Evolutionary conservation across 352 stramenopile genomes (phyloP), one percentile per base, ranked within the genome.

Genomic region (Thalassiosira delicatula): DNA sequence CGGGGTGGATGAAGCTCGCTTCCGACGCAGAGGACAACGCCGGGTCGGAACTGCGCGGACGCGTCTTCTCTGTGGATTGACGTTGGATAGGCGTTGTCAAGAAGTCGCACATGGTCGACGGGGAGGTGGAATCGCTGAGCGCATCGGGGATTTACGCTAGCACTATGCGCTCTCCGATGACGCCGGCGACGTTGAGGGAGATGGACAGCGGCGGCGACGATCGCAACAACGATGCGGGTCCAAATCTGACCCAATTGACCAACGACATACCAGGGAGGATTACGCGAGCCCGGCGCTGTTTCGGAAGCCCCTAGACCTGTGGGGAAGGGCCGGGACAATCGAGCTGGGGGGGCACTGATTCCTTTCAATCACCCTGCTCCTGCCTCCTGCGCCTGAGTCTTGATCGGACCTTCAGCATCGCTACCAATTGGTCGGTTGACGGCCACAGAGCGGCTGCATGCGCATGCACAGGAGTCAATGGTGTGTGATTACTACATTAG

Each of bases 211-310:
- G 17, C 37, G 37, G 23, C 11, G n/a, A 72, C 37, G 30, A 79
- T 42, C 60, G n/a, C n/a, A n/a, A n/a, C n/a, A n/a, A 88, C 63
- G 87, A 72, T 49, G 87, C 85, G 1, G 91, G 90, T 62, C 90
- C 49, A 88, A 79, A 56, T 70, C 76, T 7, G 79, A 90, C 56
- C 76, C 79, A n/a, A n/a, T n/a, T n/a, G n/a, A n/a, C n/a, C n/a
- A n/a, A n/a, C n/a, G n/a, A 0, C 89, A 89, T 33, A 81, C 73
- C 9, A 42, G 33, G 51, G n/a, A 70, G 5, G 88, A 92, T 69
- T 92, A 87, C 62, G 56, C 69, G 21, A 81, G 62, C 53, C 83
- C 85, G n/a, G n/a, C 66, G 32, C 32, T 89, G 49, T 86, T 92
- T 54, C 75, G 79, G 63, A 35, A 76, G 23, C 89, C 85, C 1